Percentiles rank a stretch among this genome's conserved stretches.
These are phyloP conservation scores for Penicillium rolfsii DNA, from an alignment of 2,329 filamentous ascomycete genomes.

Conservation along the genomic window DNA sequence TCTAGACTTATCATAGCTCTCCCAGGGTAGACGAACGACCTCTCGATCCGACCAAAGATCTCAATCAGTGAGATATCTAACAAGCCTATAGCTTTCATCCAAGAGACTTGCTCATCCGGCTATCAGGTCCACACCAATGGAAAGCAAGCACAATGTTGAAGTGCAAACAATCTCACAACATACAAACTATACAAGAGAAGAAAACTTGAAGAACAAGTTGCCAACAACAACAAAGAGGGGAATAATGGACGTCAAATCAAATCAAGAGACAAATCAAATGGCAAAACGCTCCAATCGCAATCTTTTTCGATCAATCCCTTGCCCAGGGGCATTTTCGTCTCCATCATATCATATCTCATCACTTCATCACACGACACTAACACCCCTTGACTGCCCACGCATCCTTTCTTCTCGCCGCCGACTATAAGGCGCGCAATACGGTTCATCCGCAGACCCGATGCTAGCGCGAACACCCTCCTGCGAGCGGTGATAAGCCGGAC, in stretches of 20 bases:
- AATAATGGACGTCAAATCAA: slow-evolving; percentile 16
- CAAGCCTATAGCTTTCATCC: not conserved
- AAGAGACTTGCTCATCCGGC: not conserved
- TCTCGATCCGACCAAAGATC: not conserved
- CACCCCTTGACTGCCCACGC: slow-evolving; percentile 38
- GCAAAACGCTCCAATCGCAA: not conserved
- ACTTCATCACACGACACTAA: slow-evolving; percentile 34
- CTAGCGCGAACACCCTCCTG: slow-evolving; percentile 42
- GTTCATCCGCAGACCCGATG: slow-evolving; percentile 46
- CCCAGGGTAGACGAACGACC: not conserved
- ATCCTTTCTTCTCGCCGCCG: slow-evolving; percentile 45
- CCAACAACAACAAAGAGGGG: slow-evolving; percentile 17
- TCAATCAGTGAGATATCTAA: not conserved
- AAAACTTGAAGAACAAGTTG: slow-evolving; percentile 12
- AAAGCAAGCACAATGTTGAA: not conserved
- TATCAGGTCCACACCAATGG: not conserved
- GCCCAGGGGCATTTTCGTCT: not conserved
- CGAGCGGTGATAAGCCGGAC: slow-evolving; percentile 43
- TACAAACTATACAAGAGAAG: not conserved
- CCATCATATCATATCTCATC: not conserved
- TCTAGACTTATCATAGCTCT: not conserved
- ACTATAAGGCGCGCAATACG: slow-evolving; percentile 45
- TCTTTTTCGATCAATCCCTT: not conserved
- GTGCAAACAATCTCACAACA: not conserved
- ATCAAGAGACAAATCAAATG: slow-evolving; percentile 7